Conservation (phyloP, 2,329 filamentous ascomycete species). For the Aspergillus intermedius region DNA sequence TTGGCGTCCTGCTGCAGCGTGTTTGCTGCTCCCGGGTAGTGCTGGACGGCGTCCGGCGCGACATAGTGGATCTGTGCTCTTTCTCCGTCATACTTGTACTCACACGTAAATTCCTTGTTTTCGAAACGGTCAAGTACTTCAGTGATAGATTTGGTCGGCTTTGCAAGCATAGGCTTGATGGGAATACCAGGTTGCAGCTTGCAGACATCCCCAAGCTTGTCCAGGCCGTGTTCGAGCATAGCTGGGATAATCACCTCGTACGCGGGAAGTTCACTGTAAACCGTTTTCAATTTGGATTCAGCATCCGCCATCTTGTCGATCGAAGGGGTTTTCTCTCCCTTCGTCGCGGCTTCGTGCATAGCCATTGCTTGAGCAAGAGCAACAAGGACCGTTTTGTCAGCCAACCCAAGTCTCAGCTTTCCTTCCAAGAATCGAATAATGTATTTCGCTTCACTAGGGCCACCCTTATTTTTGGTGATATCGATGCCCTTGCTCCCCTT, state of each 20-base stretch:
- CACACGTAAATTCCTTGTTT: constrained; percentile 90
- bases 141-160: constrained; percentile 95
- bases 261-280: constrained; percentile 89
- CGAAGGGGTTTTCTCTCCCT: constrained; percentile 61
- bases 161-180: constrained; percentile 96
- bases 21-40: constrained; percentile 58
- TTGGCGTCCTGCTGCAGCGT: constrained; percentile 58
- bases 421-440: constrained; percentile 90
- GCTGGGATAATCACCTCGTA: constrained; percentile 93
- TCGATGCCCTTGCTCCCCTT: constrained; percentile 64
- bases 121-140: constrained; percentile 97
- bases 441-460: constrained; percentile 89
- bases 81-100: constrained; percentile 98
- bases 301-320: constrained; percentile 74
- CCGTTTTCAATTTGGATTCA: constrained; percentile 78
- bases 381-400: constrained; percentile 86
- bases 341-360: constrained; percentile 68
- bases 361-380: constrained; percentile 84
- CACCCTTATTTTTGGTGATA: constrained; percentile 86
- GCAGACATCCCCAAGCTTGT: constrained; percentile 74
- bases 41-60: constrained; percentile 65
- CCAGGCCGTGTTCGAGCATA: constrained; percentile 78
- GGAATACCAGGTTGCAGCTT: constrained; percentile 90
- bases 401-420: constrained; percentile 83
- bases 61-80: constrained; percentile 98